A percentile compares a stretch with the other conserved stretches of the same genome.
Conservation (phyloP, 2,329 filamentous ascomycete genomes). For the Colletotrichum ledebouriae region DNA sequence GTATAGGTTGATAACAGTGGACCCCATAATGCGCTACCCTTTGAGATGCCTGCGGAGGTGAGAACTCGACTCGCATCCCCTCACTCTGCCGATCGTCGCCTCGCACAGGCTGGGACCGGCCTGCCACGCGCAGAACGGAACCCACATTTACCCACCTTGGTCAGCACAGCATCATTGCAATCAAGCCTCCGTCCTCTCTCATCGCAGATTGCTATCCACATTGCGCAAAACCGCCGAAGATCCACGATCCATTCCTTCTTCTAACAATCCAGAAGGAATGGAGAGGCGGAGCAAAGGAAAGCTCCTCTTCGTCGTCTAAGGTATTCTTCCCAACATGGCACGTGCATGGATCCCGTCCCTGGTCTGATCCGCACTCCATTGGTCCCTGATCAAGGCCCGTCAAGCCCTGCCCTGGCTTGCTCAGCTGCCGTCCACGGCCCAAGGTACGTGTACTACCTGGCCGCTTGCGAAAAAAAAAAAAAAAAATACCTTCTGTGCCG, state of each 20-base stretch:
- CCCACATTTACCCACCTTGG: constrained; percentile 22
- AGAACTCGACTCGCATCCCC: constrained; percentile 19
- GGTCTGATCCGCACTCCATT: constrained; percentile 23
- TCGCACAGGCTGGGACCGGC: constrained; percentile 29
- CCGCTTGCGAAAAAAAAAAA: neutral
- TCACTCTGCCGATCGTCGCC: constrained; percentile 38
- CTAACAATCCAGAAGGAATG: constrained; percentile 40
- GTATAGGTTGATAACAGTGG: no score
- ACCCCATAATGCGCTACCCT: no score
- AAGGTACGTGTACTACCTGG: neutral
- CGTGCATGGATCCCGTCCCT: neutral
- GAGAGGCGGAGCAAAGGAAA: constrained; percentile 24
- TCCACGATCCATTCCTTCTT: constrained; percentile 37
- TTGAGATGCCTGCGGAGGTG: no score
- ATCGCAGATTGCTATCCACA: constrained; percentile 36
- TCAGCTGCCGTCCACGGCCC: neutral
- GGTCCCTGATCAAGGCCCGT: constrained; percentile 10
- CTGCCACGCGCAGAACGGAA: constrained; percentile 35
- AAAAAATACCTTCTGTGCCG: neutral
- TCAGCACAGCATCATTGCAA: constrained; percentile 36
- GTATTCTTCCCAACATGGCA: neutral
- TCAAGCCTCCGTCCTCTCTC: constrained; percentile 29
- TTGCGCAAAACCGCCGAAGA: constrained; percentile 38
- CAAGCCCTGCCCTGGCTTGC: constrained; percentile 1
- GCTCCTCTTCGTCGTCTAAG: constrained; percentile 4